phyloP scores from a whole-genome alignment of 2,329 filamentous ascomycete species.

The Escovopsis sp. region DNA sequence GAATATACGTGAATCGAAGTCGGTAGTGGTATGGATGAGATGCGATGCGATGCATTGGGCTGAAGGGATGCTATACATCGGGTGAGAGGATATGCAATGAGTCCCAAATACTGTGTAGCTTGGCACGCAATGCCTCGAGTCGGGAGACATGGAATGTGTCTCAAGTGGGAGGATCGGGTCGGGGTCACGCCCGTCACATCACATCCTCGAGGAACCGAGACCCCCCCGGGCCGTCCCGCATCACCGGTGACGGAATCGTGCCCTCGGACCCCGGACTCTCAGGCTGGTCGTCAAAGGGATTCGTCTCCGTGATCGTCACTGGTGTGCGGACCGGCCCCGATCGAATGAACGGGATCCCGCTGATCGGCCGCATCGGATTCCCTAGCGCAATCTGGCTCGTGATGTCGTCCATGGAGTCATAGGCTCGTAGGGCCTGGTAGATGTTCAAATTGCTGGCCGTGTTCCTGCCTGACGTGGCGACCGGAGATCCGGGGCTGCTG shows the following conservation, averaged over 20 bases:
- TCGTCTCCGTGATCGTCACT: slow-evolving; percentile 41
- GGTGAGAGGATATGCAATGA: too few relatives aligned
- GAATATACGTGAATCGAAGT: background rate
- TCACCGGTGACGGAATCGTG: slow-evolving; percentile 22
- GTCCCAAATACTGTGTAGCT: too few relatives aligned
- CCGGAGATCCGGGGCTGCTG: too few relatives aligned
- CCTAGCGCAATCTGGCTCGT: slow-evolving; percentile 34
- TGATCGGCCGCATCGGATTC: slow-evolving; percentile 43
- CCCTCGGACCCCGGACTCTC: slow-evolving; percentile 18
- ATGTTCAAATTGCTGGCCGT: slow-evolving; percentile 36
- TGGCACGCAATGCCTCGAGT: slow-evolving; percentile 1
- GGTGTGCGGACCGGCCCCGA: slow-evolving; percentile 52
- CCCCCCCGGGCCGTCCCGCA: slow-evolving; percentile 18
- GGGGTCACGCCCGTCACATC: slow-evolving; percentile 6
- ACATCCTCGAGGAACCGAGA: slow-evolving; percentile 29
- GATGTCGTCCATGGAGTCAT: slow-evolving; percentile 19
- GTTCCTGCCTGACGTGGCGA: slow-evolving; percentile 28
- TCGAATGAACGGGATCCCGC: slow-evolving; percentile 44
- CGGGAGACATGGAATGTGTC: too few relatives aligned
- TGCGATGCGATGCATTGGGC: too few relatives aligned
- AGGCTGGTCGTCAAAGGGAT: slow-evolving; percentile 25
- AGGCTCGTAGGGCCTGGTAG: slow-evolving; percentile 37
- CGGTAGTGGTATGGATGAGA: slow-evolving; percentile 1
- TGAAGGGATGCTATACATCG: too few relatives aligned
- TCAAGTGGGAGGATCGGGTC: background rate